Base-by-base conservation (phyloP, 331 rosid species). In the Cydonia oblonga region DNA sequence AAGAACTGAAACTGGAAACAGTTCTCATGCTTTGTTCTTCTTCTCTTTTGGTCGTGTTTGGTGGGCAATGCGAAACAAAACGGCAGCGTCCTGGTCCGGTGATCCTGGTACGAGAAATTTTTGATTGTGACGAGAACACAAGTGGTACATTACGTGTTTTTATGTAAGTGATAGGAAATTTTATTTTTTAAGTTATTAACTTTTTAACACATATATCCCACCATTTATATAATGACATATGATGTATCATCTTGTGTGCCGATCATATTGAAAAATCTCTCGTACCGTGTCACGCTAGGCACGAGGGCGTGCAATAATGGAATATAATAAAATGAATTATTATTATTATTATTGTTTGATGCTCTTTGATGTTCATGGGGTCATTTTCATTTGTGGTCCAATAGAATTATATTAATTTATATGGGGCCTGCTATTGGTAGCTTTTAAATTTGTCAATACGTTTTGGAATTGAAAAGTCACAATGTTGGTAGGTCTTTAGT, bases 321-420 rank as follows among this genome's bases (percentile, higher is more conserved):
- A 44, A 73, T 63, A 20, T 38, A 38, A 49, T 49, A 49, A 49
- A 49, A 49, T 49, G 20, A 6, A 46, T 46, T 46, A 15, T 46
- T 18, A 49, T 49, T 16, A 16, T 6, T 46, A 13, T 40, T 12
- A 4, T 46, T 49, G 20, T 49, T 49, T 49, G 54, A 49, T 49
- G 54, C 54, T 49, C 9, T 6, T 16, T 49, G 54, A 49, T 16
- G 6, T 49, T 49, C 10, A 49, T 49, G 54, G 11, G 2, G 74
- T 59, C 26, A 9, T 40, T 72, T 73, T 78, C 33, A 9, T 49
- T 58, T 59, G 78, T 46, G 78, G 78, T 66, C 82, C 74, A 9
- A 10, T 18, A 11, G 75, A 57, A 66, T 30, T 28, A 28, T 68
- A 25, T 49, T 68, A 38, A 38, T 3, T 38, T 54, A 54, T 12